These are phyloP conservation scores for Taiozyma sp. DNA, from an alignment of 1,139 yeast species.

Conservation along the genomic window DNA sequence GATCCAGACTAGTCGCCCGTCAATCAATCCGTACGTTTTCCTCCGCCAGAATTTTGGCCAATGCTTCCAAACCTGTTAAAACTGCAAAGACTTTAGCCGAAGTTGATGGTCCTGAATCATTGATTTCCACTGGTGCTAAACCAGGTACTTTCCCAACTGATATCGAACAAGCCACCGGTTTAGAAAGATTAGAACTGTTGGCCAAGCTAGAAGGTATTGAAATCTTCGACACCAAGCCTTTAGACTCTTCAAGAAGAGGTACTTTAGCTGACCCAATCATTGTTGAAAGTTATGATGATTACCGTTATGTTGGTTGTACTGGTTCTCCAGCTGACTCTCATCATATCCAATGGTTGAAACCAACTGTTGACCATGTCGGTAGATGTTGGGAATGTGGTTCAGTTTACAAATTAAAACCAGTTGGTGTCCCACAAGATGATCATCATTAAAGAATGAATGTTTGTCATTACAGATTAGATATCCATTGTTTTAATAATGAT, in stretches of 20 bases:
- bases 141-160: slow-evolving; percentile 86
- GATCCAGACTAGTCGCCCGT: slow-evolving; percentile 21
- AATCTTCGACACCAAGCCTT: slow-evolving; percentile 86
- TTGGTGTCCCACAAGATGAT: slow-evolving; percentile 73
- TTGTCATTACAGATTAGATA: not conserved
- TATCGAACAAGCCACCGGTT: slow-evolving; percentile 96
- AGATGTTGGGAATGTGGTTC: slow-evolving; percentile 99
- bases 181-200: slow-evolving; percentile 91
- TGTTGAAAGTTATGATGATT: slow-evolving; percentile 86
- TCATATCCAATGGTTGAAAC: slow-evolving; percentile 90
- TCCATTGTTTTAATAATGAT: not conserved
- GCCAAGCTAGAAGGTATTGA: slow-evolving; percentile 97
- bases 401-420: slow-evolving; percentile 82
- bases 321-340: slow-evolving; percentile 95
- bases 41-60: slow-evolving; percentile 30
- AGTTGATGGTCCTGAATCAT: slow-evolving; percentile 73
- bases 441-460: slow-evolving; percentile 29
- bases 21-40: slow-evolving; percentile 36
- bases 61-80: slow-evolving; percentile 36
- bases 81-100: slow-evolving; percentile 69
- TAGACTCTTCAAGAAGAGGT: slow-evolving; percentile 84
- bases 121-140: slow-evolving; percentile 88
- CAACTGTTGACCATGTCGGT: slow-evolving; percentile 73
- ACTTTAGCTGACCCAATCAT: slow-evolving; percentile 83
- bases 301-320: slow-evolving; percentile 96